A percentile compares a stretch with the other conserved stretches of the same genome.
phyloP scores from a whole-genome alignment of 108 stramenopile species.

The Cyclotella cryptica region DNA sequence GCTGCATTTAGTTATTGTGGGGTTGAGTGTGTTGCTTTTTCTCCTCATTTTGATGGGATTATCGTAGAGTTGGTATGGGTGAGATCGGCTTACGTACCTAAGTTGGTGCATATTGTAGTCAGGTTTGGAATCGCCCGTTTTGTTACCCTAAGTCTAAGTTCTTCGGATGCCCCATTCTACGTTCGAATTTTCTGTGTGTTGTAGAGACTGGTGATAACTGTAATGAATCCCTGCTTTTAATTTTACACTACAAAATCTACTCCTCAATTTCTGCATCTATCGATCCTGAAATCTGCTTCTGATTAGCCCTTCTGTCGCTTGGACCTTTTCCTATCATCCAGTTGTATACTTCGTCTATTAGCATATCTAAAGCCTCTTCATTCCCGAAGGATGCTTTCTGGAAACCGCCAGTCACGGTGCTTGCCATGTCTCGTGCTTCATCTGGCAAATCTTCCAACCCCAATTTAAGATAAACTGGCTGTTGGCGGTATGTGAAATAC shows the following conservation, averaged over 20 bases:
- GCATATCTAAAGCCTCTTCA: constrained; percentile 56
- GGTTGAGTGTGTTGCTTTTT: constrained; percentile 75
- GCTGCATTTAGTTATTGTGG: constrained; percentile 83
- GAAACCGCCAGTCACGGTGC: constrained; percentile 71
- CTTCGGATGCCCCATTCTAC: no score
- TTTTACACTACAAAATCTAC: constrained; percentile 7
- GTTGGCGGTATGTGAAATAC: background rate
- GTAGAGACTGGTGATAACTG: no score
- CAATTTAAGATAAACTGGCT: constrained; percentile 77
- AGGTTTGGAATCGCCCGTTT: background rate
- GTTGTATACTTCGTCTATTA: constrained; percentile 71
- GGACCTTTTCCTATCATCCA: constrained; percentile 75
- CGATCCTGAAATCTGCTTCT: constrained; percentile 32
- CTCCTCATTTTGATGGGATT: constrained; percentile 83
- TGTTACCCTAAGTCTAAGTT: no score
- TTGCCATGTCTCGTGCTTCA: constrained; percentile 74
- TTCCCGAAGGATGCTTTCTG: constrained; percentile 82
- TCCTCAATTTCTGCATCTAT: constrained; percentile 43
- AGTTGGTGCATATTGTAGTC: background rate
- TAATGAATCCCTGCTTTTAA: no score
- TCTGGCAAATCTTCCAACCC: constrained; percentile 67
- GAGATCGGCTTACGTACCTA: background rate
- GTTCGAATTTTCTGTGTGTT: no score
- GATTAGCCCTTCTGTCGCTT: constrained; percentile 2
- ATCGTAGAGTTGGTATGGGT: constrained; percentile 23